Percentiles rank a stretch among this genome's conserved stretches.
phyloP scores from a whole-genome alignment of 2,329 filamentous ascomycete species.

The Colletotrichum sidae region DNA sequence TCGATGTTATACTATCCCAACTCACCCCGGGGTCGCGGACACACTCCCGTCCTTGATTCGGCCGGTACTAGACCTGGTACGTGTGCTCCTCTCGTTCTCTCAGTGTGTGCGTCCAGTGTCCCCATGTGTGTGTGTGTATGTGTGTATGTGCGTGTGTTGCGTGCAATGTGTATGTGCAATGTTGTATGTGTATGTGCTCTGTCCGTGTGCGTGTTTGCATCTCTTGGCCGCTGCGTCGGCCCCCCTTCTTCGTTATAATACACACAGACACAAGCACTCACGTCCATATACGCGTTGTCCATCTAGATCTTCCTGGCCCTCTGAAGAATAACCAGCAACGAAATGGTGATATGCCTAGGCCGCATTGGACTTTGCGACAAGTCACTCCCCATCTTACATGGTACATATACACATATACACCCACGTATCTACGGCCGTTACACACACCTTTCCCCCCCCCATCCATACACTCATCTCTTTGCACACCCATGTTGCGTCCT shows the following conservation, averaged over 20 bases:
- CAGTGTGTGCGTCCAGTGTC: neutral
- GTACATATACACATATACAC: constrained; percentile 5
- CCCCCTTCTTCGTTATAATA: constrained; percentile 9
- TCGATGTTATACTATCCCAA: constrained; percentile 27
- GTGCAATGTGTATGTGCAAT: constrained; percentile 2
- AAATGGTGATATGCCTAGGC: neutral
- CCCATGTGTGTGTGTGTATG: neutral
- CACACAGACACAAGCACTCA: neutral
- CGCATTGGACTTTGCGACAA: constrained; percentile 17
- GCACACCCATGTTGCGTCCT: neutral
- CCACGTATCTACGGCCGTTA: constrained; percentile 1
- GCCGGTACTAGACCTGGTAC: constrained; percentile 4
- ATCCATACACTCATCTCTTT: neutral
- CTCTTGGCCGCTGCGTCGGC: neutral
- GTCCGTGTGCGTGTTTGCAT: constrained; percentile 12
- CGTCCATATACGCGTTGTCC: neutral
- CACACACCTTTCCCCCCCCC: neutral
- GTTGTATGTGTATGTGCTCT: neutral
- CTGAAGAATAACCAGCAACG: constrained; percentile 5
- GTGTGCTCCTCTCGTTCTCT: too few species aligned
- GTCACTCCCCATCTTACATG: neutral
- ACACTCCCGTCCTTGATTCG: constrained; percentile 9
- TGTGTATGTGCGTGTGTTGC: neutral
- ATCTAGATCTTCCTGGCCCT: constrained; percentile 3
- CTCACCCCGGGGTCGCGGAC: constrained; percentile 7